Evolutionary conservation across 2,329 filamentous ascomycete species (phyloP).

Genomic region (Chaetomium globosum): DNA sequence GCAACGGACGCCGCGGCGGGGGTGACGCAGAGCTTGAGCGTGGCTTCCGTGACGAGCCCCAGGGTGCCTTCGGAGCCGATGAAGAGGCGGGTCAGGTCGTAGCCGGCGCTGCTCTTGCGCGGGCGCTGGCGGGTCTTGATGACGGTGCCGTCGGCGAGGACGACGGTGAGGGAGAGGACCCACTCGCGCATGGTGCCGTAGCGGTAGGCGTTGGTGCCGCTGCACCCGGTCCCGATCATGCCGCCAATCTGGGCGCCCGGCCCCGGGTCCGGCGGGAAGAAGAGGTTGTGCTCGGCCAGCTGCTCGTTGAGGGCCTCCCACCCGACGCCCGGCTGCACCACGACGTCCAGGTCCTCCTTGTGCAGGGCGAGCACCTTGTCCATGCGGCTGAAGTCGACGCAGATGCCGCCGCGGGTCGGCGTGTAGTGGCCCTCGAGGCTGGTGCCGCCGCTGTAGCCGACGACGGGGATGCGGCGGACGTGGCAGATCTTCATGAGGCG

Average conservation of each 20-base stretch:
- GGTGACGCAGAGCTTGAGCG: conserved; percentile 80
- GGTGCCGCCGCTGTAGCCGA: conserved; percentile 84
- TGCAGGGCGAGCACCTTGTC: conserved; percentile 76
- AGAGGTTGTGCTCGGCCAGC: conserved; percentile 71
- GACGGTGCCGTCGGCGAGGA: conserved; percentile 85
- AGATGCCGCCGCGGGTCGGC: conserved; percentile 78
- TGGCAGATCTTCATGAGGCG: conserved; percentile 88
- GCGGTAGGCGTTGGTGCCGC: conserved; percentile 85
- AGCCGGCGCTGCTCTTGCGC: conserved; percentile 86
- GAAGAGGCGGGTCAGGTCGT: conserved; percentile 87
- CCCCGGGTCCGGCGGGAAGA: conserved; percentile 90
- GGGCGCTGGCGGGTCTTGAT: conserved; percentile 88
- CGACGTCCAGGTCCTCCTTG: conserved; percentile 74
- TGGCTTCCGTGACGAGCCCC: conserved; percentile 88
- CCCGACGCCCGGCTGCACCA: conserved; percentile 78
- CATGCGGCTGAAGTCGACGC: conserved; percentile 85
- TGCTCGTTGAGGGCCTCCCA: conserved; percentile 86
- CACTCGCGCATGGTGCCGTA: conserved; percentile 96
- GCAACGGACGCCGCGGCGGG: conserved; percentile 81
- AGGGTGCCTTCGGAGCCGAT: conserved; percentile 91
- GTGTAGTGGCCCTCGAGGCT: conserved; percentile 88
- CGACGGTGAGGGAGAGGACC: conserved; percentile 84
- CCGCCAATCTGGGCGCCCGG: conserved; percentile 92
- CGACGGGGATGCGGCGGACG: conserved; percentile 76
- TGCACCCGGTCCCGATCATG: conserved; percentile 74